Percentiles rank a stretch among this genome's conserved stretches.
phyloP scores from a whole-genome alignment of 306 rosid genomes.

The Pueraria montana region DNA sequence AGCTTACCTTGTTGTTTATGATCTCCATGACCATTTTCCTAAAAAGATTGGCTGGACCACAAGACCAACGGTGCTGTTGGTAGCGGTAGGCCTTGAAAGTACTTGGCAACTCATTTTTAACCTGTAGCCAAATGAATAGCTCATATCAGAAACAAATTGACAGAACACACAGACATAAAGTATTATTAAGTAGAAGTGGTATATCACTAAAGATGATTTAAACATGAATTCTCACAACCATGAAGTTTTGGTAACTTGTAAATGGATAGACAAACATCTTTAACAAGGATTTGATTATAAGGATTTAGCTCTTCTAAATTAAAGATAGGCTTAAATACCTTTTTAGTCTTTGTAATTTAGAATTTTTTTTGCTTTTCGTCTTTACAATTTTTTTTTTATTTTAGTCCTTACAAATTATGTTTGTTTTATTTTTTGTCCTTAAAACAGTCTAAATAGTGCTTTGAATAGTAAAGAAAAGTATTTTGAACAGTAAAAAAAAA shows the following conservation, averaged over 20 bases:
- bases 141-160: not conserved
- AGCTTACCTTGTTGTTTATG: slow-evolving; percentile 74
- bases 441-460: too few relatives aligned
- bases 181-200: not conserved
- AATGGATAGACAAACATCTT: too few relatives aligned
- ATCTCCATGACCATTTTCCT: slow-evolving; percentile 90
- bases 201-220: not conserved
- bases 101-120: slow-evolving; percentile 95
- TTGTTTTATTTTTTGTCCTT: too few relatives aligned
- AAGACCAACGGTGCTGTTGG: slow-evolving; percentile 98
- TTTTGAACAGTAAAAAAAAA: too few relatives aligned
- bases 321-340: too few relatives aligned
- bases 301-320: not conserved
- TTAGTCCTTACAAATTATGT: too few relatives aligned
- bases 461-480: too few relatives aligned
- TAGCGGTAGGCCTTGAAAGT: slow-evolving; percentile 95
- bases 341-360: too few relatives aligned
- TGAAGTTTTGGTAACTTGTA: not conserved
- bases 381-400: too few relatives aligned
- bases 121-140: slow-evolving; percentile 56
- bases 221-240: slow-evolving; percentile 18
- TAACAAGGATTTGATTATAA: not conserved
- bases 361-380: too few relatives aligned
- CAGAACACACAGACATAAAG: not conserved
- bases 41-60: slow-evolving; percentile 98